Percentiles rank a stretch among this genome's conserved stretches.
phyloP scores from a whole-genome alignment of 2,329 filamentous ascomycete species.

The Exophiala xenobiotica region DNA sequence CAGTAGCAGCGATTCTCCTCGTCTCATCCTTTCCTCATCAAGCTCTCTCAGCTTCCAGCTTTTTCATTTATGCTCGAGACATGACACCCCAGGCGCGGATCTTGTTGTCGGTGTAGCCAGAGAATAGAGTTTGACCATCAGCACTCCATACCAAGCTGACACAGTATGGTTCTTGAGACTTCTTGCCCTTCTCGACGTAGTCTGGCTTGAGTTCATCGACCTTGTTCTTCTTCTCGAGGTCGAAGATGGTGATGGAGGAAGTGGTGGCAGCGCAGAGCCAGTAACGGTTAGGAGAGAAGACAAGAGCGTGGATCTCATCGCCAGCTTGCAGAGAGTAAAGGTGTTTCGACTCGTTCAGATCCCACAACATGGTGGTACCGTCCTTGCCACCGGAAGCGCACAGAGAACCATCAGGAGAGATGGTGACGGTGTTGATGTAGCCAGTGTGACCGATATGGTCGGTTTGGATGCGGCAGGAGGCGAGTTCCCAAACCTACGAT shows the following conservation, averaged over 20 bases:
- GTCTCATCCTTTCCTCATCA: not conserved
- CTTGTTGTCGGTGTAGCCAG: constrained; percentile 99
- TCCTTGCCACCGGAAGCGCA: constrained; percentile 99
- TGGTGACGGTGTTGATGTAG: constrained; percentile 99
- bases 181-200: constrained; percentile 94
- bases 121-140: constrained; percentile 98
- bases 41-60: not conserved
- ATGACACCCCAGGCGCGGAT: constrained; percentile 98
- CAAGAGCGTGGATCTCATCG: constrained; percentile 99
- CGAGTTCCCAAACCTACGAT: constrained; percentile 94
- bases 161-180: constrained; percentile 98
- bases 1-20: not conserved
- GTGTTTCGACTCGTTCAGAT: constrained; percentile 99
- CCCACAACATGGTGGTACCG: constrained; percentile 99
- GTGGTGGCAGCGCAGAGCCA: constrained; percentile 99
- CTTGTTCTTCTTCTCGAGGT: constrained; percentile 99
- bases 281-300: constrained; percentile 99
- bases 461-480: constrained; percentile 98
- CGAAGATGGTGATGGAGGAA: constrained; percentile 99
- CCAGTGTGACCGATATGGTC: constrained; percentile 99
- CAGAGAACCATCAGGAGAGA: constrained; percentile 98
- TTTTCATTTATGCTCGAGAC: constrained; percentile 70
- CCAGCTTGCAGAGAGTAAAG: constrained; percentile 99
- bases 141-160: constrained; percentile 96
- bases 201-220: constrained; percentile 87